A percentile compares a stretch with the other conserved stretches of the same genome.
Evolutionary conservation across 2,329 filamentous ascomycete species (phyloP).

Genomic region (Hirsutella rhossiliensis): DNA sequence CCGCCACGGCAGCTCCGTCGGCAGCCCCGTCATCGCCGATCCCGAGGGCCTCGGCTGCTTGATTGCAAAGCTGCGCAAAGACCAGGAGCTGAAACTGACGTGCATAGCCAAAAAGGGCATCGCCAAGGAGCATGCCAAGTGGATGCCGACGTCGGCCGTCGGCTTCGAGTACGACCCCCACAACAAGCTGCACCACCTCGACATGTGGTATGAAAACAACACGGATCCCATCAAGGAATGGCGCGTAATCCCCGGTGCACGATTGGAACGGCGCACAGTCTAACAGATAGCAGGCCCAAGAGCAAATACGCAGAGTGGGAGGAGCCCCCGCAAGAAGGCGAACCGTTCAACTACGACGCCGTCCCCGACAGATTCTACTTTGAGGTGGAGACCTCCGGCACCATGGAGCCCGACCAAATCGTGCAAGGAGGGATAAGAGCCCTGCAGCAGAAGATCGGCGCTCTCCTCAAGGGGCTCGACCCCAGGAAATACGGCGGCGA

Average conservation of each 20-base stretch:
- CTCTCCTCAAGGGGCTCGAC: conserved; percentile 51
- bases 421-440: conserved; percentile 80
- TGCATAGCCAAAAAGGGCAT: conserved; percentile 98
- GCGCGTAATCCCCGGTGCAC: conserved; percentile 34
- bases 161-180: conserved; percentile 98
- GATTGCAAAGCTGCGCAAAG: conserved; percentile 81
- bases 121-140: conserved; percentile 97
- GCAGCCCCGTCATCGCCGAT: conserved; percentile 74
- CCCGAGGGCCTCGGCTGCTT: conserved; percentile 69
- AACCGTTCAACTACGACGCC: conserved; percentile 84
- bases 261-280: background rate
- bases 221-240: conserved; percentile 72
- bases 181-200: conserved; percentile 86
- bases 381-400: conserved; percentile 82
- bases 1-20: conserved; percentile 62
- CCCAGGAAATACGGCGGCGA: conserved; percentile 37
- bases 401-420: conserved; percentile 79
- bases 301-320: conserved; percentile 72
- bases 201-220: conserved; percentile 79
- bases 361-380: conserved; percentile 80
- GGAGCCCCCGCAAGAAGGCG: conserved; percentile 66
- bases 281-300: conserved; percentile 49
- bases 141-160: conserved; percentile 84
- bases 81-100: conserved; percentile 79
- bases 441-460: conserved; percentile 81